Percentiles rank a stretch among this genome's conserved stretches.
Evolutionary conservation across 169 alveolate species (phyloP).

Genomic region (Plasmodium gonderi): DNA sequence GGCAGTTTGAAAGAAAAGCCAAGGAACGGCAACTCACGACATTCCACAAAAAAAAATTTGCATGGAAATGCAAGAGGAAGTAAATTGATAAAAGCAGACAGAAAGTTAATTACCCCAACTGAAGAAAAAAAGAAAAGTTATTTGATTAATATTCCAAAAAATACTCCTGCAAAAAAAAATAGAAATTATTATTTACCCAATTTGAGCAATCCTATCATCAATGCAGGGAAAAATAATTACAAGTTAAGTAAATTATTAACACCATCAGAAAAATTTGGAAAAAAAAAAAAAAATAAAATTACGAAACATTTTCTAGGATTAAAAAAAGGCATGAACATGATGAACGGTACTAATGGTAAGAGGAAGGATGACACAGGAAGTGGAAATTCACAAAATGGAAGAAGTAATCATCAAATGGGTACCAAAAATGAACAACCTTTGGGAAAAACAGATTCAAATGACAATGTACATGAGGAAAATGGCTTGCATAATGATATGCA

Average conservation of each 20-base stretch:
- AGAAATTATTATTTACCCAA: neutral
- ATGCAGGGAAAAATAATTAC: slow-evolving; percentile 17
- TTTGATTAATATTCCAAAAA: neutral
- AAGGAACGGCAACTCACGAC: slow-evolving; percentile 1
- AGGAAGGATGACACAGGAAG: neutral
- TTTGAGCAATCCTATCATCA: neutral
- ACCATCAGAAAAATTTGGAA: slow-evolving; percentile 31
- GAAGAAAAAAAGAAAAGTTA: slow-evolving; percentile 5
- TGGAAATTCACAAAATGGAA: slow-evolving; percentile 1
- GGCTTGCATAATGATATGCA: too few relatives aligned
- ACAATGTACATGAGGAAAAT: neutral
- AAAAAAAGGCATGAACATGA: slow-evolving; percentile 10
- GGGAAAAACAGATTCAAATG: neutral
- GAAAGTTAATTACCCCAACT: neutral
- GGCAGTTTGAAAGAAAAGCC: slow-evolving; percentile 3
- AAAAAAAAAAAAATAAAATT: slow-evolving; percentile 46
- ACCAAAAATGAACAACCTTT: neutral
- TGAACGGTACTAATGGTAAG: neutral
- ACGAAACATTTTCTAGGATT: slow-evolving; percentile 1
- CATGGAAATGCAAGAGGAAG: neutral
- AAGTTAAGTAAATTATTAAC: slow-evolving; percentile 24
- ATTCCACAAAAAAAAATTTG: neutral
- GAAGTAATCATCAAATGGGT: neutral
- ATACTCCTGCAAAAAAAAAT: slow-evolving; percentile 19
- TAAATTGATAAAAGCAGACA: slow-evolving; percentile 14